Evolutionary conservation across 805 yeast genomes (phyloP).

Genomic region (Pichia phayaonensis): DNA sequence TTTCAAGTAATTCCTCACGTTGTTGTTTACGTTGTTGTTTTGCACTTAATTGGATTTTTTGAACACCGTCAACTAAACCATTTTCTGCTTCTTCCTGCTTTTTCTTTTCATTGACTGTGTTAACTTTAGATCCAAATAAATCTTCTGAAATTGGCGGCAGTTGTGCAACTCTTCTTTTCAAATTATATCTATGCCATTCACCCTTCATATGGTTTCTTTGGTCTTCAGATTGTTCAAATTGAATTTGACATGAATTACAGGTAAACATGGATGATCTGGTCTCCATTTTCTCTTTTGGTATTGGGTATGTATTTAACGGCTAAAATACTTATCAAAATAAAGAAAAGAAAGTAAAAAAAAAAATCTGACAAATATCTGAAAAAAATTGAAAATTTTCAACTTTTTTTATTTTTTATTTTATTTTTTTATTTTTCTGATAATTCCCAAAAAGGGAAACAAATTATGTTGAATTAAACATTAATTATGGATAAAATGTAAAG

Average conservation of each 20-base stretch:
- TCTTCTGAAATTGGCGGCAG: conserved; percentile 52
- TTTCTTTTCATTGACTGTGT: conserved; percentile 16
- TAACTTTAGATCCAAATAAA: conserved; percentile 24
- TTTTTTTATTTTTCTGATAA: background rate
- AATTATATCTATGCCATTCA: conserved; percentile 96
- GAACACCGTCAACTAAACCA: conserved; percentile 12
- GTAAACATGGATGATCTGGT: conserved; percentile 32
- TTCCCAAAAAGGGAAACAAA: no score
- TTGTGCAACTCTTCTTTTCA: conserved; percentile 86
- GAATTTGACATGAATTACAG: conserved; percentile 84
- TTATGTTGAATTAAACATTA: conserved; percentile 18
- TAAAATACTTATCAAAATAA: background rate
- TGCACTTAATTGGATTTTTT: conserved; percentile 5
- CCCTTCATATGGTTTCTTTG: conserved; percentile 94
- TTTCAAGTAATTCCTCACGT: conserved; percentile 41
- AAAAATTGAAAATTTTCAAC: background rate
- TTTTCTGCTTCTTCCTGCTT: conserved; percentile 15
- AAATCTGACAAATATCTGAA: background rate
- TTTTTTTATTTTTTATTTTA: background rate
- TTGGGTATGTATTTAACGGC: background rate
- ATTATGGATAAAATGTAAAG: background rate
- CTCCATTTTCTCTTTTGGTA: conserved; percentile 1
- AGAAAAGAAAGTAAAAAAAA: background rate
- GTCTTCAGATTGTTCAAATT: conserved; percentile 69
- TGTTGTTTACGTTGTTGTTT: conserved; percentile 45